phyloP scores from a whole-genome alignment of 1,139 yeast species.

The Hemisphaericaspora lyxosophila region DNA sequence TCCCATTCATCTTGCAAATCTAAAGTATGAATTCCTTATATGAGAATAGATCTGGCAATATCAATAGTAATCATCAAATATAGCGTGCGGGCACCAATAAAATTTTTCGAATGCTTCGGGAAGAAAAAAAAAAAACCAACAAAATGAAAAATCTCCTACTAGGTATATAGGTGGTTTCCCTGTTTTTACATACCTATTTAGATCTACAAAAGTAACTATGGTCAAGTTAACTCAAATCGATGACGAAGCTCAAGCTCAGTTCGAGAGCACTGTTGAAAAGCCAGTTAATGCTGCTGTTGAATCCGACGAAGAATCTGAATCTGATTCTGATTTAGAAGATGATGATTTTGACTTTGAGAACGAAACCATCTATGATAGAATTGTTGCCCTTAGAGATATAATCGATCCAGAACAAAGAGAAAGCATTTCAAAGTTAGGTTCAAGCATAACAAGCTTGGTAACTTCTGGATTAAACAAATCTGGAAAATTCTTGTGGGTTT shows the following conservation, averaged over 20 bases:
- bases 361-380: conserved; percentile 84
- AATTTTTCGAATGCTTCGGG: no score
- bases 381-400: conserved; percentile 87
- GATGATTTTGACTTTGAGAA: conserved; percentile 77
- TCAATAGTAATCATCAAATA: no score
- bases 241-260: conserved; percentile 36
- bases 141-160: no score
- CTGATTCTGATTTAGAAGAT: conserved; percentile 61
- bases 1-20: no score
- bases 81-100: no score
- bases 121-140: no score
- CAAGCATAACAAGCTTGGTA: conserved; percentile 36
- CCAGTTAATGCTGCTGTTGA: conserved; percentile 24
- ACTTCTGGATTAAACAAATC: conserved; percentile 53
- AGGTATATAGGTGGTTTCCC: no score
- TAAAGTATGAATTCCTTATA: no score
- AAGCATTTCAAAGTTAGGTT: conserved; percentile 36
- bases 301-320: conserved; percentile 32
- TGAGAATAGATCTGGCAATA: no score
- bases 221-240: conserved; percentile 74
- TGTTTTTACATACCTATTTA: no score
- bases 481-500: conserved; percentile 80
- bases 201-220: conserved; percentile 38
- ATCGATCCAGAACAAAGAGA: conserved; percentile 86
- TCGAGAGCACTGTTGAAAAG: conserved; percentile 19